These are phyloP conservation scores for Beauveria sp. DNA, from an alignment of 2,329 filamentous ascomycete genomes.

Conservation along the genomic window DNA sequence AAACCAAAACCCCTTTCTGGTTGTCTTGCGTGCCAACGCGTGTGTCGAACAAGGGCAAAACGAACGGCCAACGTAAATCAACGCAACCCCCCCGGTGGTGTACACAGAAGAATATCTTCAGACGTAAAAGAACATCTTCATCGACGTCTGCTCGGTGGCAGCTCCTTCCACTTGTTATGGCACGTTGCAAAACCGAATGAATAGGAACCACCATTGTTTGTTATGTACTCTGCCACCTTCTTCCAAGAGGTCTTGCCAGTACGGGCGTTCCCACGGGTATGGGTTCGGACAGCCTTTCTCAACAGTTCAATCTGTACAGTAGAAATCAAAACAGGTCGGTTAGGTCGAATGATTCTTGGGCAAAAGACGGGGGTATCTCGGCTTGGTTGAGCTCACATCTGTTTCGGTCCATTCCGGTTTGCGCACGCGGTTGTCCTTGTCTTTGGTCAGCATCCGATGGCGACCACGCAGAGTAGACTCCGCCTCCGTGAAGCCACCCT, in stretches of 20 bases:
- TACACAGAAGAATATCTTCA: neutral
- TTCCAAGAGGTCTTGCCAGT: conserved; percentile 47
- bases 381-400: conserved; percentile 48
- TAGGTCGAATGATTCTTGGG: neutral
- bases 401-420: conserved; percentile 55
- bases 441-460: conserved; percentile 57
- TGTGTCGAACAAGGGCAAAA: neutral
- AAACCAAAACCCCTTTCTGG: neutral
- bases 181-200: conserved; percentile 52
- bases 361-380: neutral
- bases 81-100: neutral
- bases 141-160: conserved; percentile 16
- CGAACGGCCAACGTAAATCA: neutral
- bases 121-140: neutral
- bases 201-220: conserved; percentile 45
- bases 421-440: conserved; percentile 52
- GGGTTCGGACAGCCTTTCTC: conserved; percentile 29
- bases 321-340: neutral
- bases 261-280: conserved; percentile 18
- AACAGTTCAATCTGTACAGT: conserved; percentile 36
- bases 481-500: conserved; percentile 51
- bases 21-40: neutral
- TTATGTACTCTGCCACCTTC: conserved; percentile 46
- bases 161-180: conserved; percentile 48
- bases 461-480: conserved; percentile 68